Base-by-base conservation (phyloP, 805 yeast genomes). In the Grigorovia transvaalensis region DNA sequence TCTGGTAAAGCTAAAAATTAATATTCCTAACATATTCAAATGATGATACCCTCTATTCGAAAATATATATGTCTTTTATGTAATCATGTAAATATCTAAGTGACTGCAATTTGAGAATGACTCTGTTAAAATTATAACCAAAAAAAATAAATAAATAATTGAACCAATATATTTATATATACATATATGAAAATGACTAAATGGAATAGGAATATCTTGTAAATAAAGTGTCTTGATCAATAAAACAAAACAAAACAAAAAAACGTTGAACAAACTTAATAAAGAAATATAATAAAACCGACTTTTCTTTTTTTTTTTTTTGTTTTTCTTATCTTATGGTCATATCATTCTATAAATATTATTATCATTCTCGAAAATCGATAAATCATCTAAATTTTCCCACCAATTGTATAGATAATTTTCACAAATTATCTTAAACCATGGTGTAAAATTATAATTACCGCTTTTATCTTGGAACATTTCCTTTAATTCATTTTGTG, bases 351-450 rank as follows among this genome's bases (percentile, higher is more conserved):
- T 66, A 54, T 66, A 65, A 47, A 68, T 67, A 30, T 58, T 50
- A 19, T 51, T 47, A 49, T 77, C 78, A 51, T 69, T 66, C 59
- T 69, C 71, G 44, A 77, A 80, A 46, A 71, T 64, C 6, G 76
- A 75, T 56, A 87, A 73, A 55, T 76, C 71, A 63, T 79, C 82
- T 56, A 90, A 73, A 54, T 80, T 75, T 29, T 76, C 79, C 99
- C 99, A 93, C 99, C 99, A 93, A 56, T 85, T 75, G 72, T 86
- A 93, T 63, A 93, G 74, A 63, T 87, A 88, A 46, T 86, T 80
- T 65, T 93, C 90, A 68, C 99, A 93, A 59, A 93, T 93, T 57
- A 93, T 78, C 70, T 88, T 88, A 74, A 93, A 93, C 99, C 99
- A 93, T 5, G 99, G 99, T 5, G 99, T 93, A 71, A 93, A 93